These are phyloP conservation scores for Hypoxylon intermedium DNA, from an alignment of 495 filamentous ascomycete genomes.

Conservation along the genomic window DNA sequence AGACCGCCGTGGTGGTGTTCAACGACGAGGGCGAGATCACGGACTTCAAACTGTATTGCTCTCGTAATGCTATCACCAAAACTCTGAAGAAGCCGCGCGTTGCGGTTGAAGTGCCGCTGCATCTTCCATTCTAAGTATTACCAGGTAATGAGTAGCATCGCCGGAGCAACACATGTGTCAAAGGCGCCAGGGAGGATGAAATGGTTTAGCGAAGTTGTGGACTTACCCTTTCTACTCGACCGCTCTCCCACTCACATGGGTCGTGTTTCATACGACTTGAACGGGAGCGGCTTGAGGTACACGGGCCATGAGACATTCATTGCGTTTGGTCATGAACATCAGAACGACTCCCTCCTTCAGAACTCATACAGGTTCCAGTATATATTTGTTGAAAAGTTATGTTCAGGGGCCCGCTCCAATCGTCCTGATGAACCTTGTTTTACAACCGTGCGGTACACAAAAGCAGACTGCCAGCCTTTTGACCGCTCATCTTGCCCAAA, in stretches of 20 bases:
- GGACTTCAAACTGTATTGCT: constrained; percentile 14
- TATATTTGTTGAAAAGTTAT: constrained; percentile 18
- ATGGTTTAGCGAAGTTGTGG: too few species aligned
- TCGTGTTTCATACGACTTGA: too few species aligned
- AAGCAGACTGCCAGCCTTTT: constrained; percentile 5
- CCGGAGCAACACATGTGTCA: too few species aligned
- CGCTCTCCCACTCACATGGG: too few species aligned
- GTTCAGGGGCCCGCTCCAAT: constrained; percentile 3
- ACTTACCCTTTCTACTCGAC: too few species aligned
- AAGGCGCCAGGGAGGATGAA: too few species aligned
- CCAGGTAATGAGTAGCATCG: too few species aligned
- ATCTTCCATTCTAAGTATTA: too few species aligned
- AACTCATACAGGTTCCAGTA: background rate
- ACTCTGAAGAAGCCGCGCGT: background rate
- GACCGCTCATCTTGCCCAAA: constrained; percentile 5
- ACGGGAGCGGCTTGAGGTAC: too few species aligned
- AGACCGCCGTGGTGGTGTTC: constrained; percentile 19
- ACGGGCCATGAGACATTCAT: background rate
- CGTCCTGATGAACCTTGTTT: constrained; percentile 11
- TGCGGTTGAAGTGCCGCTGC: too few species aligned
- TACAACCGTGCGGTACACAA: constrained; percentile 11
- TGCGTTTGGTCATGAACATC: background rate
- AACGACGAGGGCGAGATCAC: constrained; percentile 20
- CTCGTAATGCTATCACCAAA: background rate
- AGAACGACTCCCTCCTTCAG: background rate